Percentiles rank a stretch among this genome's conserved stretches.
Conservation (phyloP, 305 asterid genomes). For the Striga hermonthica region DNA sequence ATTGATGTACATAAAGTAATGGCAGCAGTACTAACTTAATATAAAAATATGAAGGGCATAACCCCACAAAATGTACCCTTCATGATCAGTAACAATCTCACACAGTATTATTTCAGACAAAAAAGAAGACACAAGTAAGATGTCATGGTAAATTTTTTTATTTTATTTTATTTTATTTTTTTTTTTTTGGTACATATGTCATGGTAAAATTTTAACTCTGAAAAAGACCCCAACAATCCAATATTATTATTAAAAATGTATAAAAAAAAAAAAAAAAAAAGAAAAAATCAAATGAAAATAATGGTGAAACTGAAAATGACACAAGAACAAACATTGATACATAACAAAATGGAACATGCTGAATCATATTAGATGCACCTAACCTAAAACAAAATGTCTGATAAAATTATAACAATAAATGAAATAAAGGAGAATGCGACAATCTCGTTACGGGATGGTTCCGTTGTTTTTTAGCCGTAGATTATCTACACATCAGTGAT, state of each 20-base stretch:
- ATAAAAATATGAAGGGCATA: neutral
- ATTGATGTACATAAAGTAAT: neutral
- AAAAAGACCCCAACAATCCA: constrained; percentile 16
- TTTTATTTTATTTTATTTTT: too few species aligned
- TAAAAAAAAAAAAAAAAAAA: neutral
- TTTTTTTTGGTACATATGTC: too few species aligned
- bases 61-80: neutral
- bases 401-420: constrained; percentile 4
- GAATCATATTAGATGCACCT: constrained; percentile 17
- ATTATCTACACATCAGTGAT: too few species aligned
- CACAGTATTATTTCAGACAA: neutral
- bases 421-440: neutral
- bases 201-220: neutral
- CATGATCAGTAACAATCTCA: constrained; percentile 10
- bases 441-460: too few species aligned
- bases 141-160: neutral
- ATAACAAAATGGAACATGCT: constrained; percentile 26
- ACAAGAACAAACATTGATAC: constrained; percentile 21
- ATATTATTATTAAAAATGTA: neutral
- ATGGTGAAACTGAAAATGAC: constrained; percentile 24
- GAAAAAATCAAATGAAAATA: neutral
- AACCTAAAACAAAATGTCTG: neutral
- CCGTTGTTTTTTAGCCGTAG: too few species aligned
- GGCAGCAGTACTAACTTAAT: neutral
- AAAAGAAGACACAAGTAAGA: neutral